Percentiles rank a stretch among this genome's conserved stretches.
Evolutionary conservation across 164 flowering plant genomes (phyloP).

Genomic region (Magnolia sinica): DNA sequence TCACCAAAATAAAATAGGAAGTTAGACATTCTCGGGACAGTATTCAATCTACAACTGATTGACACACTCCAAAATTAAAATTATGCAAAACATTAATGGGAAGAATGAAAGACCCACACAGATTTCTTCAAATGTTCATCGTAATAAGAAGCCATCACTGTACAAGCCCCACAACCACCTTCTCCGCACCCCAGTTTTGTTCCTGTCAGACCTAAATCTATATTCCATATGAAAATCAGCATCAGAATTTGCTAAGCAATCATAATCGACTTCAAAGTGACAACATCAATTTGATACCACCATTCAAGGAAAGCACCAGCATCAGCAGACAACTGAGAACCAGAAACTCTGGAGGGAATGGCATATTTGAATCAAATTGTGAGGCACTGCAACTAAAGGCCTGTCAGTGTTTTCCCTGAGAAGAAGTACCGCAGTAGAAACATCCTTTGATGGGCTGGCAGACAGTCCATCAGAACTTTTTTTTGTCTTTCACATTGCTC

Average conservation of each 20-base stretch:
- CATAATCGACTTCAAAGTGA: background rate
- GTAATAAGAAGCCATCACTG: conserved; percentile 87
- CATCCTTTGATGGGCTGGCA: too few species aligned
- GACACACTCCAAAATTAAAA: background rate
- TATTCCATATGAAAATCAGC: conserved; percentile 10
- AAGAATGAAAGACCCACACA: conserved; percentile 51
- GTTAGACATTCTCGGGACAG: background rate
- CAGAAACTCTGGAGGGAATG: background rate
- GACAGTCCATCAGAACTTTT: too few species aligned
- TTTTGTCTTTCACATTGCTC: too few species aligned
- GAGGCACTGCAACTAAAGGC: background rate
- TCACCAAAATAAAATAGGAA: background rate
- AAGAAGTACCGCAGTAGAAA: too few species aligned
- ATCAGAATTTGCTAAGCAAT: conserved; percentile 3
- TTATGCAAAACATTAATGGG: background rate
- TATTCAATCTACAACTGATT: background rate
- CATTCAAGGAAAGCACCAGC: background rate
- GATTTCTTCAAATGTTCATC: conserved; percentile 58
- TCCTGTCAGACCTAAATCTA: conserved; percentile 81
- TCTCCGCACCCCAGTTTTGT: conserved; percentile 98
- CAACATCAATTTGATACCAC: background rate
- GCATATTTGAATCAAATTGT: background rate
- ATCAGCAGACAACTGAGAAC: background rate
- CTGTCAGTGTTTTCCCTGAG: too few species aligned
- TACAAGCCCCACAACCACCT: conserved; percentile 99